Evolutionary conservation across 1,139 yeast genomes (phyloP), one percentile per base, ranked within the genome.

Genomic region (Suhomyces atakaporum): DNA sequence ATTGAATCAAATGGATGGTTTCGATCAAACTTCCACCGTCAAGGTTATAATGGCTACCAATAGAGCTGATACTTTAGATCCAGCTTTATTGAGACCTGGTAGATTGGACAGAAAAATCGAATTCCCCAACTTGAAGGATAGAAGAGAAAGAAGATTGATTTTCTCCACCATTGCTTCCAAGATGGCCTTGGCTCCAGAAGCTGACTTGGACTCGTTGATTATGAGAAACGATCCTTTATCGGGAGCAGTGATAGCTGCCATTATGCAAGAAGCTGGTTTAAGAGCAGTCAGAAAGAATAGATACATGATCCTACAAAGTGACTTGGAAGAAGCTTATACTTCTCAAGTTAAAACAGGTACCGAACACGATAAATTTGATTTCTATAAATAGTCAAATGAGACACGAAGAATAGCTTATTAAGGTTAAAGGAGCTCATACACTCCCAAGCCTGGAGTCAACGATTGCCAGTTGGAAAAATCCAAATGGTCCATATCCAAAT

Each of bases 221-320:
- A 81, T 89, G 53, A 84, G 98, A 63, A 94, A 94, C 59, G 98
- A 92, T 60, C 96, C 98, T 28, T 74, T 94, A 44, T 86, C 96
- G 27, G 99, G 99, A 54, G 98, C 99, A 6, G 80, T 90, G 42
- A 94, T 94, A 59, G 97, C 98, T 21, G 98, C 98, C 18, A 92
- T 94, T 51, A 92, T 94, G 98, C 98, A 94, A 75, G 99, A 94
- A 67, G 99, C 99, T 19, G 99, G 99, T 48, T 76, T 94, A 51
- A 80, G 97, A 53, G 99, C 99, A 1, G 97, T 94, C 33, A 84
- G 99, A 69, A 92, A 92, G 73, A 92, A 92, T 65, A 81, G 99
- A 66, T 92, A 92, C 63, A 95, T 94, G 68, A 92, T 94, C 50
- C 73, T 94, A 56, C 97, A 92, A 67, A 80, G 84, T 56, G 99